Evolutionary conservation across 2,329 filamentous ascomycete genomes (phyloP), one percentile per base, ranked within the genome.

Genomic region (Ceratocystis destructans): DNA sequence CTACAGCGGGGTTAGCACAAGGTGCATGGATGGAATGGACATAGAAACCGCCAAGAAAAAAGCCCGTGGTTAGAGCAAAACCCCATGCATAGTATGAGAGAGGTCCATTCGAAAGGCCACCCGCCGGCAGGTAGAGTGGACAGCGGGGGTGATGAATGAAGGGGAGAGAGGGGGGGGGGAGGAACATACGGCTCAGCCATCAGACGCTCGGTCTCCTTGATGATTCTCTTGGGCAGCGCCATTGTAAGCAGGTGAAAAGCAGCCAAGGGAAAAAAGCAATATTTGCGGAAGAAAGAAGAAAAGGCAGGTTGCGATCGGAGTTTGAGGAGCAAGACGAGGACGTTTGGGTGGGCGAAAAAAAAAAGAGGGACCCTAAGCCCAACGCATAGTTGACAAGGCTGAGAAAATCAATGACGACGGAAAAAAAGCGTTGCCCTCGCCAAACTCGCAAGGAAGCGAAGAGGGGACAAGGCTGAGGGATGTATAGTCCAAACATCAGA

Each of bases 191-290:
- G 94, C 78, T 99, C 94, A 70, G 90, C 89, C 85, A 96, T 92
- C 71, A 99, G 83, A 74, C 94, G 87, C 79, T 99, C 93, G 22
- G 94, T 99, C 83, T 99, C 95, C 79, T 99, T 99, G 74, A 97
- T 84, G 74, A 99, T 99, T 74, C 94, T 84, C 82, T 99, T 99
- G 41, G 94, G 93, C 70, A 99, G 81, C 70, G 90, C 86, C 89
- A 85, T 85, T 33, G 62, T 67, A 44, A 22, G 17, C 44, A 45
- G 8, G 22, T 22, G 33, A 44, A 55, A 31, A 22, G n/a, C 3
- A 28, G 45, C 41, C 45, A 55, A 22, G 50, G 37, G 17, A 37
- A 37, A 53, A 28, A 37, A 25, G 22, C 28, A 22, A 31, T n/a
- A 25, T n/a, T 37, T 33, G 10, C n/a, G n/a, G 17, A 33, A 20